Conservation (phyloP, 139 green algal species). For the Nannochloris sp. region DNA sequence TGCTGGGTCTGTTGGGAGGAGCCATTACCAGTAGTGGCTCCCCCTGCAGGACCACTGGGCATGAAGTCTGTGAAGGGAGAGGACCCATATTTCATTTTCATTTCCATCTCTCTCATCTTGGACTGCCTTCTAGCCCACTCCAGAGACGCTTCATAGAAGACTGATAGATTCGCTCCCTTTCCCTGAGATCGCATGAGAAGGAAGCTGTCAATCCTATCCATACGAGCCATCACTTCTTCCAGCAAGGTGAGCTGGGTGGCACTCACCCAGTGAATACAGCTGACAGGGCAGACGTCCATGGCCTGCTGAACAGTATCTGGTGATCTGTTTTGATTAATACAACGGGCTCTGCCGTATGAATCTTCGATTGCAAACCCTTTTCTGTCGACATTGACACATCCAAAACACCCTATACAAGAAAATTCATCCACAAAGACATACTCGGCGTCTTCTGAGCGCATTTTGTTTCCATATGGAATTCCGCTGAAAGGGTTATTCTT, state of each 20-base stretch:
- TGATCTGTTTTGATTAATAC: slow-evolving; percentile 41
- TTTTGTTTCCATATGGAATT: slow-evolving; percentile 21
- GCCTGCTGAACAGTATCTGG: slow-evolving; percentile 22
- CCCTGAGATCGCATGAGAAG: slow-evolving; percentile 26
- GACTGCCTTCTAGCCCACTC: slow-evolving; percentile 36
- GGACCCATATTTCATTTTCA: not conserved
- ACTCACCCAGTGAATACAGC: slow-evolving; percentile 80
- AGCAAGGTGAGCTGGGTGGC: slow-evolving; percentile 41
- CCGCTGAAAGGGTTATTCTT: slow-evolving; percentile 22
- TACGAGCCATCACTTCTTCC: slow-evolving; percentile 36
- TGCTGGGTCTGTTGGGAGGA: not conserved
- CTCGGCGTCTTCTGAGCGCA: slow-evolving; percentile 47
- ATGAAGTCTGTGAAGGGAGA: not conserved
- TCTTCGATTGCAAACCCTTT: slow-evolving; percentile 68
- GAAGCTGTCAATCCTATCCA: slow-evolving; percentile 29
- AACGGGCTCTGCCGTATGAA: slow-evolving; percentile 55
- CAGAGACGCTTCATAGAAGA: slow-evolving; percentile 30
- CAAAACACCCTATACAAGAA: slow-evolving; percentile 77
- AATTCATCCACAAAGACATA: slow-evolving; percentile 80
- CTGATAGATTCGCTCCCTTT: slow-evolving; percentile 27
- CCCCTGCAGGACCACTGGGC: not conserved
- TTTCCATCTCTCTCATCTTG: not conserved
- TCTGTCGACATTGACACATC: slow-evolving; percentile 60
- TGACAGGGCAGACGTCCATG: slow-evolving; percentile 72
- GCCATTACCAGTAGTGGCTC: not conserved